Conservation (phyloP, 2,329 filamentous ascomycete genomes). For the Neocatenulostroma microsporum region DNA sequence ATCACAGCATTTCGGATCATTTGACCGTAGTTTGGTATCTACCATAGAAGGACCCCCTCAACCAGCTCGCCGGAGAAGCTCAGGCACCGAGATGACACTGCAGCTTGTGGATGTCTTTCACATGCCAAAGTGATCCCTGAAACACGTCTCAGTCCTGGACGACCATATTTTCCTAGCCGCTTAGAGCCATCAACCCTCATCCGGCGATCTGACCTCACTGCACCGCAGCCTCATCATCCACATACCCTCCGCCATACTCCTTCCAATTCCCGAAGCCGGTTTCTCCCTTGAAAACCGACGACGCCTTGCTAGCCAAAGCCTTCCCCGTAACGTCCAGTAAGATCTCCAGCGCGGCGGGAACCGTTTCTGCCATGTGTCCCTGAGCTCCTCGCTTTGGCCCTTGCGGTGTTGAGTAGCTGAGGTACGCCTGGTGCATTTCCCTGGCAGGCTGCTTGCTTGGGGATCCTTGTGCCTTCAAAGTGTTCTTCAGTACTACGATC, state of each 20-base stretch:
- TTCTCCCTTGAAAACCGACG: slow-evolving; percentile 1
- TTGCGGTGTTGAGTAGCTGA: slow-evolving; percentile 1
- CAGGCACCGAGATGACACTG: too few relatives aligned
- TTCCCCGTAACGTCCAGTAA: slow-evolving; percentile 1
- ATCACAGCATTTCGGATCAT: too few relatives aligned
- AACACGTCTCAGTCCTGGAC: too few relatives aligned
- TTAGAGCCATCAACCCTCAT: background rate
- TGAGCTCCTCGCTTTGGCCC: slow-evolving; percentile 1
- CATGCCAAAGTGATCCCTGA: too few relatives aligned
- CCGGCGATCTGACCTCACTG: background rate
- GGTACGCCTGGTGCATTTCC: slow-evolving; percentile 1
- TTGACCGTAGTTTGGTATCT: too few relatives aligned
- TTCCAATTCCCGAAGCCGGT: slow-evolving; percentile 2
- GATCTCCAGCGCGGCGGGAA: background rate
- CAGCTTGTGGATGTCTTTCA: too few relatives aligned
- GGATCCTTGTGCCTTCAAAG: background rate
- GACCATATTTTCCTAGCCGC: too few relatives aligned
- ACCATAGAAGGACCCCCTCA: too few relatives aligned
- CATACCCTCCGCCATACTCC: slow-evolving; percentile 3
- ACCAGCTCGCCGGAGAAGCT: too few relatives aligned
- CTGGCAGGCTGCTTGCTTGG: background rate
- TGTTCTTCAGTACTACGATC: background rate
- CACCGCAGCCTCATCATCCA: slow-evolving; percentile 3
- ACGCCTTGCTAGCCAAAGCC: background rate
- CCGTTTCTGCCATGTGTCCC: background rate